These are phyloP conservation scores for Fraxinus angustifolia DNA, from an alignment of 305 asterid species.

Conservation along the genomic window DNA sequence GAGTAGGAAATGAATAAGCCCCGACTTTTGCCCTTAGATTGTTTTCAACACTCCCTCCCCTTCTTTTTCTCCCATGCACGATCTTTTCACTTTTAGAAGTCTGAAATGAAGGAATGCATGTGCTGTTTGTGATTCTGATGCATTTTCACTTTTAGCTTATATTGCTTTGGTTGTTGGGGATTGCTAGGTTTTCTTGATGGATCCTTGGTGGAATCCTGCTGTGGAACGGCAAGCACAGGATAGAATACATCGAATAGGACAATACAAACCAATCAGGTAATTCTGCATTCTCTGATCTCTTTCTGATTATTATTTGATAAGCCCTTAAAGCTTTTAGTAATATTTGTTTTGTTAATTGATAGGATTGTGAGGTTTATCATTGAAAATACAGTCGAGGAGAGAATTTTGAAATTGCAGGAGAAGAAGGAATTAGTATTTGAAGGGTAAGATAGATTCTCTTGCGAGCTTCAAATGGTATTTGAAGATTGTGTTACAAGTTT, in stretches of 20 bases:
- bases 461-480: neutral
- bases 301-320: neutral
- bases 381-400: slow-evolving; percentile 81
- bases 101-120: slow-evolving; percentile 1
- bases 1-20: neutral
- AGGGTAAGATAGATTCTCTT: slow-evolving; percentile 50
- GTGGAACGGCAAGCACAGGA: slow-evolving; percentile 97
- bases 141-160: neutral
- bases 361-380: slow-evolving; percentile 86
- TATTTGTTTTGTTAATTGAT: neutral
- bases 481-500: neutral
- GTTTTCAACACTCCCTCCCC: neutral
- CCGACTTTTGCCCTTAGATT: neutral
- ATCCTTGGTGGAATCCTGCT: slow-evolving; percentile 99
- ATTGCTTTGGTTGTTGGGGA: neutral
- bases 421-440: slow-evolving; percentile 92
- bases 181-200: slow-evolving; percentile 87
- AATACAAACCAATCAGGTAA: slow-evolving; percentile 79
- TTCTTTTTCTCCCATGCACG: neutral
- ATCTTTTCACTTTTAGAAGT: neutral
- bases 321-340: neutral
- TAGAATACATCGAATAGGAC: slow-evolving; percentile 92
- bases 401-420: slow-evolving; percentile 83
- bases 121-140: slow-evolving; percentile 1
- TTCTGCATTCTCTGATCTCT: slow-evolving; percentile 1